phyloP scores from a whole-genome alignment of 495 filamentous ascomycete genomes.

The Penicillium bovifimosum region DNA sequence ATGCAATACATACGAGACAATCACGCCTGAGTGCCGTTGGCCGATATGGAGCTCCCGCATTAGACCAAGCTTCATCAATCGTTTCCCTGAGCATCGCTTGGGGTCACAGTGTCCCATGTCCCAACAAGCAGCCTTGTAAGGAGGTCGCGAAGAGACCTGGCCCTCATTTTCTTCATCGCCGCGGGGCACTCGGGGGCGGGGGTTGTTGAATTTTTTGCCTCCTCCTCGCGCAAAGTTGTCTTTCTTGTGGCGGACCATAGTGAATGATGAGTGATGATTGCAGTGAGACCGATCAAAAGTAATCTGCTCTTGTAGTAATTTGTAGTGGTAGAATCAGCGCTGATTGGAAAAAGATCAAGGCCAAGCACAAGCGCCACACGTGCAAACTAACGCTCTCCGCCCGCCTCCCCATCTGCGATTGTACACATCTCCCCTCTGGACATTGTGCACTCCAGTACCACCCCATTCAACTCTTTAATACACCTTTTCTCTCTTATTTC shows the following conservation, averaged over 20 bases:
- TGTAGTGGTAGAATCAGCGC: not conserved
- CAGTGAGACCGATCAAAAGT: not conserved
- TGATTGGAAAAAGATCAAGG: conserved; percentile 14
- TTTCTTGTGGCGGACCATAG: conserved; percentile 93
- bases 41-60: conserved; percentile 93
- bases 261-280: not conserved
- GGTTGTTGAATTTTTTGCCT: conserved; percentile 57
- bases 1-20: conserved; percentile 61
- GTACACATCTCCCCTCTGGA: conserved; percentile 15
- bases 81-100: conserved; percentile 93
- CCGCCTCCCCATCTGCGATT: conserved; percentile 15
- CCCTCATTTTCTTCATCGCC: conserved; percentile 30
- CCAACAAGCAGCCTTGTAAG: conserved; percentile 94
- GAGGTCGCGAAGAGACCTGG: conserved; percentile 42
- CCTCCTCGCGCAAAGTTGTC: conserved; percentile 70
- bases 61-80: conserved; percentile 80
- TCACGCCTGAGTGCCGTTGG: conserved; percentile 82
- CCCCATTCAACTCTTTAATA: conserved; percentile 6
- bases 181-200: conserved; percentile 44
- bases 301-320: not conserved
- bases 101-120: conserved; percentile 96
- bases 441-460: conserved; percentile 12
- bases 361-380: conserved; percentile 27
- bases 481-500: conserved; percentile 4
- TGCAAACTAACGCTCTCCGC: conserved; percentile 23